Evolutionary conservation across 352 stramenopile genomes (phyloP).

Genomic region (Peronospora belbahrii): DNA sequence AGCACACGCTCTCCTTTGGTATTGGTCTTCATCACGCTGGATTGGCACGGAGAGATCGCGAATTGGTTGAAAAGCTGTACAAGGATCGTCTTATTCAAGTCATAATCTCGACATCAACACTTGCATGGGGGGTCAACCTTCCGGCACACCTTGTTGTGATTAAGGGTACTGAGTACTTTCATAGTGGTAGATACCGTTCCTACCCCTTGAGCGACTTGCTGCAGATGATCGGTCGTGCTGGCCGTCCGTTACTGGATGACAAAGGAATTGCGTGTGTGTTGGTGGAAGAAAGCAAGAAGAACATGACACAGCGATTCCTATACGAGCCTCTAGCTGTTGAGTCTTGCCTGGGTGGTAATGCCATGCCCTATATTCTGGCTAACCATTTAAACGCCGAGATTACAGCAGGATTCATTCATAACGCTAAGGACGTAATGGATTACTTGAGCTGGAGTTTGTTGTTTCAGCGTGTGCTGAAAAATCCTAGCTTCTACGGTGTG

Average conservation of each 20-base stretch:
- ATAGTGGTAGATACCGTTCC: conserved; percentile 92
- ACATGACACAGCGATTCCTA: conserved; percentile 97
- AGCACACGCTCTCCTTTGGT: conserved; percentile 95
- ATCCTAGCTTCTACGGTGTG: conserved; percentile 94
- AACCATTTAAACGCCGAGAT: conserved; percentile 98
- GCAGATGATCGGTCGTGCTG: conserved; percentile 99
- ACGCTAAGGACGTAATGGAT: conserved; percentile 86
- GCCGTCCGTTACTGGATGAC: conserved; percentile 93
- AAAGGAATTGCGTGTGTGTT: conserved; percentile 95
- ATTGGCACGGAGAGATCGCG: conserved; percentile 80
- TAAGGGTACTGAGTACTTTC: conserved; percentile 98
- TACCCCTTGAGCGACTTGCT: conserved; percentile 97
- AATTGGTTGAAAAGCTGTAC: conserved; percentile 96
- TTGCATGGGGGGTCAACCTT: conserved; percentile 96
- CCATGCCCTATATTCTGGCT: conserved; percentile 40
- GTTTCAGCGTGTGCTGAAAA: conserved; percentile 92
- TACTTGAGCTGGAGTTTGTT: conserved; percentile 98
- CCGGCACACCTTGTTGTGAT: conserved; percentile 97
- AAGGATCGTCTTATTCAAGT: conserved; percentile 94
- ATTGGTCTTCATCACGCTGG: conserved; percentile 97
- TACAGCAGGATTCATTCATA: conserved; percentile 84
- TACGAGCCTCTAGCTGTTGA: conserved; percentile 97
- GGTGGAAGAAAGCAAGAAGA: conserved; percentile 97
- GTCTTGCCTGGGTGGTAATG: conserved; percentile 85
- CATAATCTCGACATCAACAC: conserved; percentile 87